Base-by-base conservation (phyloP, 305 asterid genomes). In the Andrographis paniculata region DNA sequence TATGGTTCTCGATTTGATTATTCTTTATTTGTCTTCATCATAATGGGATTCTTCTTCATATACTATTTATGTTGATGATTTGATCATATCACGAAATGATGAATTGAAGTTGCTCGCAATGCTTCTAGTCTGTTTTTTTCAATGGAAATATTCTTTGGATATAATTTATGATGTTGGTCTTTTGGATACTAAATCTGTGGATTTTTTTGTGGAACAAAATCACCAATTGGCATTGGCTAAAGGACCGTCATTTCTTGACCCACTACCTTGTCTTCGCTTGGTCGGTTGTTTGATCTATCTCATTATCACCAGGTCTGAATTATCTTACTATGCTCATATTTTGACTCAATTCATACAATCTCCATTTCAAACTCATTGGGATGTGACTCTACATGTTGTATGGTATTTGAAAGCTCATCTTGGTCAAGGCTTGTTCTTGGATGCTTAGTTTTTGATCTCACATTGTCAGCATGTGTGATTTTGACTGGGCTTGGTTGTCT, bases 401-500 rank as follows among this genome's bases (percentile, higher is more conserved):
- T 22, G 53, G 0, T 62, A 62, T 21, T 18, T 55, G 41, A 62
- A 62, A 15, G 10, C n/a, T 1, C 35, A 17, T 30, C 54, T 50
- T 0, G 45, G 63, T 0, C 59, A 50, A 27, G 54, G 63, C 9
- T 36, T 56, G 3, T 6, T 56, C 0, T 17, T 55, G 1, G 13
- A 24, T 1, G 24, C 41, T n/a, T n/a, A 0, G 21, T 45, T 4
- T n/a, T 11, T 6, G 52, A 9, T 6, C 2, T 56, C 4, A 19
- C n/a, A 3, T 19, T 63, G 5, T 15, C 2, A 13, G 45, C 24
- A 2, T 56, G 31, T 56, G 63, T 37, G 55, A 56, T 19, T 61
- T 48, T 0, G 65, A 56, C 27, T 56, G 54, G 61, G 61, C 38
- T n/a, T 8, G 33, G 60, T 13, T 55, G 61, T 3, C 61, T 12